Conservation (phyloP, 371 early-diverging fungal genomes). For the Syncephalastrum monosporum region DNA sequence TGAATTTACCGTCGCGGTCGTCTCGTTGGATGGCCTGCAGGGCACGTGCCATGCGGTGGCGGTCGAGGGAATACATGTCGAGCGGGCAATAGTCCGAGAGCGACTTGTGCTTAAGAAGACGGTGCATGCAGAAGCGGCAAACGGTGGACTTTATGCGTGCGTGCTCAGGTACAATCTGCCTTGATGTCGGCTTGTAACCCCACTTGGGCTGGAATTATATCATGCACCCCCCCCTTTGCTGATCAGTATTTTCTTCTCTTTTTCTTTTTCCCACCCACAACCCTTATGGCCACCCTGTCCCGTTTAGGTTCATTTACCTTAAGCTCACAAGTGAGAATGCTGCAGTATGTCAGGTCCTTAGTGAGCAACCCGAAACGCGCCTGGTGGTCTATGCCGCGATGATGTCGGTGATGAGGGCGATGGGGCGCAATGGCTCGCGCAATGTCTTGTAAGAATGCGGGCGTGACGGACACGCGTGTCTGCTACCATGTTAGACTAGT, state of each 20-base stretch:
- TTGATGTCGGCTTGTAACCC: slow-evolving; percentile 53
- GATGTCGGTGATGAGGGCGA: slow-evolving; percentile 20
- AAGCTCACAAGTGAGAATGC: slow-evolving; percentile 34
- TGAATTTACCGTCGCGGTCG: slow-evolving; percentile 36
- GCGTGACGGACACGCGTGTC: slow-evolving; percentile 22
- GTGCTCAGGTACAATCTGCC: slow-evolving; percentile 15
- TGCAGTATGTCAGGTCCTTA: slow-evolving; percentile 30
- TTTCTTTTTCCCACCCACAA: not conserved
- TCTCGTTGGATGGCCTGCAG: slow-evolving; percentile 22
- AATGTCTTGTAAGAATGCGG: slow-evolving; percentile 22
- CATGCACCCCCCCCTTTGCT: not conserved
- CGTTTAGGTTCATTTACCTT: slow-evolving; percentile 28
- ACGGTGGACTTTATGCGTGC: slow-evolving; percentile 25
- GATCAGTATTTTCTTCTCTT: not conserved
- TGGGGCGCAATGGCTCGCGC: slow-evolving; percentile 15
- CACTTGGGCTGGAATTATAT: slow-evolving; percentile 54
- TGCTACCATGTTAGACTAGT: slow-evolving; percentile 4
- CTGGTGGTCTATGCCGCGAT: slow-evolving; percentile 15
- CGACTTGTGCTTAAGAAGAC: slow-evolving; percentile 24
- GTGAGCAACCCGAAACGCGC: slow-evolving; percentile 27
- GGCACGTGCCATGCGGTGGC: slow-evolving; percentile 26
- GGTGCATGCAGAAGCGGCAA: slow-evolving; percentile 66
- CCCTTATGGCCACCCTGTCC: not conserved
- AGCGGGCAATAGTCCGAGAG: slow-evolving; percentile 50
- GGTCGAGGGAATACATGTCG: slow-evolving; percentile 50